Base-by-base conservation (phyloP, 192 early-diverging fungal species). In the Phycomyces blakesleeanus region DNA sequence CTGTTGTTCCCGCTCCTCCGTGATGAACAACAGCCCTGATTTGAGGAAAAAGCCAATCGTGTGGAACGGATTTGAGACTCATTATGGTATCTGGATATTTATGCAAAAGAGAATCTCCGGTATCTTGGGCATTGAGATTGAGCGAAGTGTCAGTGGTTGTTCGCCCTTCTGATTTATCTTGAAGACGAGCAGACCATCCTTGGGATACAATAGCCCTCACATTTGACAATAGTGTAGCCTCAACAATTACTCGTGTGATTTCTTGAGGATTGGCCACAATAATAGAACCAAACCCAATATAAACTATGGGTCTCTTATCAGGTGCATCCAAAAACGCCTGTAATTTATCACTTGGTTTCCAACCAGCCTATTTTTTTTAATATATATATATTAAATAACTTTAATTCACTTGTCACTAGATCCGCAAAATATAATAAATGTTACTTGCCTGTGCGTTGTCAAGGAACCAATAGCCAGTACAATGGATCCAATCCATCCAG, bases 241-340 rank as follows among this genome's bases (percentile, higher is more conserved):
- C 83, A 3, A 87, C 77, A 64, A 92, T 85, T 0, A 72, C 66
- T 15, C 67, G 70, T 1, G 87, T 87, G 54, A 90, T 69, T 21
- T 71, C 84, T 18, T 82, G 72, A 10, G 90, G 86, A 71, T 90
- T 86, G 21, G 81, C 70, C 10, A 89, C 87, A 21, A 89, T 82
- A 65, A 92, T 92, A 26, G 84, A 87, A 26, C 90, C 90, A 68
- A 90, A 90, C 2, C 89, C 90, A 64, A 92, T 89, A 64, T 92
- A 92, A 3, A 92, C 75, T 20, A 76, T 67, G 0, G 82, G 77
- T 40, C 77, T 67, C 11, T 20, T 69, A 38, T 75, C 70, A 21
- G 69, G 65, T 6, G 67, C 72, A 9, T 78, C 65, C 54, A 92
- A 60, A 59, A 92, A 92, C 18, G 61, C 71, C 5, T 76, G 58